These are phyloP conservation scores for Chaetothyriales sp. DNA, from an alignment of 2,329 filamentous ascomycete species.

Conservation along the genomic window DNA sequence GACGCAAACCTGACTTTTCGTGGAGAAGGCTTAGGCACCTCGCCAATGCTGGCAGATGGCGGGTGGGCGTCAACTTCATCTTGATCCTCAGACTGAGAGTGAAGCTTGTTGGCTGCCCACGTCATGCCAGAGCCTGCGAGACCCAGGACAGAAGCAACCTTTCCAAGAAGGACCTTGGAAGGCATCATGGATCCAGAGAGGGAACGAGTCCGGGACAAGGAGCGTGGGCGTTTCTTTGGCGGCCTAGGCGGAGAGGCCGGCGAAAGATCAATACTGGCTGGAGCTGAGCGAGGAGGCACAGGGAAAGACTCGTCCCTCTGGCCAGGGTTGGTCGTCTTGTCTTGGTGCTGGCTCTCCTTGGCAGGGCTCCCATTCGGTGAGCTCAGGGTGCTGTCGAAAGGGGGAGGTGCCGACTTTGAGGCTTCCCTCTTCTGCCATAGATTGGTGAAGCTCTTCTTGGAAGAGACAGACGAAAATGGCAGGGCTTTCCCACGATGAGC, in stretches of 20 bases:
- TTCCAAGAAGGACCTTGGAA: not conserved
- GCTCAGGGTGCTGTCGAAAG: not conserved
- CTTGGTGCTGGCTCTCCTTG: constrained; percentile 2
- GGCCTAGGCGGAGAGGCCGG: constrained; percentile 7
- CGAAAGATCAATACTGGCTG: not conserved
- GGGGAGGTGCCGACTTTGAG: not conserved
- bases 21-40: not conserved
- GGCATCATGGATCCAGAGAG: not conserved
- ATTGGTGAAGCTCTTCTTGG: constrained; percentile 1
- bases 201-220: not conserved
- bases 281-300: constrained; percentile 7
- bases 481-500: not conserved
- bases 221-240: constrained; percentile 4
- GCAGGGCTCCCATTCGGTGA: constrained; percentile 1
- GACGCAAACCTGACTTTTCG: constrained; percentile 12
- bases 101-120: constrained; percentile 2
- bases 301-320: constrained; percentile 3
- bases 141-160: not conserved
- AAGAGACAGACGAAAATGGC: not conserved
- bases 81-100: not conserved
- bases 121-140: constrained; percentile 9
- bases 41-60: not conserved
- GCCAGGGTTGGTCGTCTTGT: constrained; percentile 4
- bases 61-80: not conserved
- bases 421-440: not conserved